Base-by-base conservation (phyloP, 768 basidiomycete genomes). In the Russula sp. region DNA sequence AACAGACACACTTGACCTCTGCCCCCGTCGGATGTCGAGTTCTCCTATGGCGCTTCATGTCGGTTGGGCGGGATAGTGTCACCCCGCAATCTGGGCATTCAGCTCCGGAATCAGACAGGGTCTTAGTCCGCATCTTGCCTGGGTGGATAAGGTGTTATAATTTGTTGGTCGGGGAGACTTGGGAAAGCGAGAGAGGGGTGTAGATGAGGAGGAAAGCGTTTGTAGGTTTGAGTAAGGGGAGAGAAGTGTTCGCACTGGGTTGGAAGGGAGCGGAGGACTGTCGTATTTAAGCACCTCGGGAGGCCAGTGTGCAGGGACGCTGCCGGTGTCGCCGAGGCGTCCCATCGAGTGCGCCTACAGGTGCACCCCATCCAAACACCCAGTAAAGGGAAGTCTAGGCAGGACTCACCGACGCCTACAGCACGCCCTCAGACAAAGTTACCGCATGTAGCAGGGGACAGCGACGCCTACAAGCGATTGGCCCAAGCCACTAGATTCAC, bases 41-140 rank as follows among this genome's bases (percentile, higher is more conserved):
- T 27, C 31, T 59, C 22, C 59, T 35, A 44, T 64, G 63, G 10
- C 63, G 63, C 27, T 56, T 56, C 42, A 64, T 9, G 58, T 64
- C 63, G 10, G 53, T n/a, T 18, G 0, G 3, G 31, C 59, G 58
- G 34, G 58, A 64, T 2, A 64, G 6, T 10, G 42, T 64, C 40
- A 13, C 9, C 18, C 59, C 63, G 1, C 63, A 64, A 27, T 60
- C 54, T 0, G 58, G 34, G 48, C 63, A 64, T 39, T 31, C 14
- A 20, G 53, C 27, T 27, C 27, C 27, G 27, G 27, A 27, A 27
- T 27, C 27, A 14, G 54, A 55, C 11, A 54, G 54, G 9, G 27
- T 0, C 10, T 14, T 42, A 40, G 34, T 35, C 18, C 0, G 22
- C 63, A 64, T 60, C 5, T 20, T 16, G 18, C 6, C 4, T 13